Percentiles rank a stretch among this genome's conserved stretches.
These are phyloP conservation scores for Symbiodinium natans DNA, from an alignment of 73 alveolate species.

Conservation along the genomic window DNA sequence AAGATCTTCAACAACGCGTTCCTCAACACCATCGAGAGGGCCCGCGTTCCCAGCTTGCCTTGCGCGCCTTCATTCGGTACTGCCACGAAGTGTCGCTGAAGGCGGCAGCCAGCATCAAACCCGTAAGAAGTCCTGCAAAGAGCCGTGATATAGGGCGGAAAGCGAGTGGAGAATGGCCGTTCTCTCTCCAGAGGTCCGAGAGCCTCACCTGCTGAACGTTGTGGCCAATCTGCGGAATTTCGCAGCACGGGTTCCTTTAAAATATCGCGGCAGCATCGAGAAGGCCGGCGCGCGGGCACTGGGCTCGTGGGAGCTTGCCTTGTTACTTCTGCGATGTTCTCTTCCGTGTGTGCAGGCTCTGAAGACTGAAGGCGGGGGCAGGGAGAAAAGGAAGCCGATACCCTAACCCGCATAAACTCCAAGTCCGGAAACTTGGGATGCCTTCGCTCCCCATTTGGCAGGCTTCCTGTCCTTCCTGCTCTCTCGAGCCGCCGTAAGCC, in stretches of 20 bases:
- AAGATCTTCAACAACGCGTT: constrained; percentile 84
- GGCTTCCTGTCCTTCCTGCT: constrained; percentile 88
- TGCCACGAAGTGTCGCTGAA: no score
- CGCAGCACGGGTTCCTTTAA: constrained; percentile 70
- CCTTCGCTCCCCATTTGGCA: neutral
- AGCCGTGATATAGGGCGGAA: no score
- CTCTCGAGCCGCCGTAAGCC: constrained; percentile 77
- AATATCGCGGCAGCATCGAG: constrained; percentile 67
- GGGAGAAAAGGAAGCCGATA: neutral
- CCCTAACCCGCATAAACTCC: no score
- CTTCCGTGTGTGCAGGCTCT: neutral
- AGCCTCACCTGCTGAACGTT: constrained; percentile 51
- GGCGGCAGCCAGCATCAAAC: no score
- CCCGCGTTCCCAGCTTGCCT: neutral
- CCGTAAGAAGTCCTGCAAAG: no score
- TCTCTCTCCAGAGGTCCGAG: constrained; percentile 5
- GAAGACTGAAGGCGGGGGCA: neutral
- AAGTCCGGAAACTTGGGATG: neutral
- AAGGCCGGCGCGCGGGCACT: constrained; percentile 20
- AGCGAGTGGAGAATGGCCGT: no score
- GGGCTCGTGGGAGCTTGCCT: neutral
- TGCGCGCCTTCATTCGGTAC: no score
- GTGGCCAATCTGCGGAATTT: constrained; percentile 52
- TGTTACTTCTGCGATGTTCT: neutral
- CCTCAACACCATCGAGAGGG: constrained; percentile 58